These are phyloP conservation scores for Thamnidium elegans DNA, from an alignment of 192 early-diverging fungal species.

Conservation along the genomic window DNA sequence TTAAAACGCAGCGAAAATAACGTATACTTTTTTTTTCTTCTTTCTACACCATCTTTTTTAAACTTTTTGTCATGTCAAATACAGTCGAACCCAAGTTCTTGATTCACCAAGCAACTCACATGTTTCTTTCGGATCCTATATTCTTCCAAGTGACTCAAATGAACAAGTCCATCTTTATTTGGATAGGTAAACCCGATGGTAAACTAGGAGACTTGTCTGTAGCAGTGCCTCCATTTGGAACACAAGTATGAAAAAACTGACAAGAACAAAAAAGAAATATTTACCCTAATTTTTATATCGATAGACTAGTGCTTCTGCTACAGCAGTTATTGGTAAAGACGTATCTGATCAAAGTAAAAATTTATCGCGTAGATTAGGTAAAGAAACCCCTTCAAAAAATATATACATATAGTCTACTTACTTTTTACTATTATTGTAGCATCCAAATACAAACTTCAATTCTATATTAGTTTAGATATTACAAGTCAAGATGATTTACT, in stretches of 20 bases:
- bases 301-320: conserved; percentile 20
- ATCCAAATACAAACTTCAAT: conserved; percentile 28
- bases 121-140: conserved; percentile 29
- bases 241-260: conserved; percentile 13
- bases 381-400: not conserved
- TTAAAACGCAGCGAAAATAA: no score
- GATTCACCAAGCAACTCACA: conserved; percentile 32
- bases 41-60: not conserved
- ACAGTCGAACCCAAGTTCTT: conserved; percentile 22
- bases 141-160: conserved; percentile 32
- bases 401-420: not conserved
- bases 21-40: no score
- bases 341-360: conserved; percentile 31
- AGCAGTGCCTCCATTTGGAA: conserved; percentile 27
- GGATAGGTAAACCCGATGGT: conserved; percentile 26
- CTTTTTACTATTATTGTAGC: conserved; percentile 11
- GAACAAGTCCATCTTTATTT: conserved; percentile 28
- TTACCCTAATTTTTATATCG: not conserved
- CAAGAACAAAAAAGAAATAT: not conserved
- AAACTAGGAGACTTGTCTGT: conserved; percentile 29
- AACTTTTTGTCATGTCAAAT: conserved; percentile 11
- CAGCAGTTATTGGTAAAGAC: conserved; percentile 25
- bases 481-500: conserved; percentile 27
- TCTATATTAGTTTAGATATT: conserved; percentile 31
- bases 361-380: conserved; percentile 37